phyloP scores from a whole-genome alignment of 2,329 filamentous ascomycete genomes.

The Ambrosiella cleistominuta region DNA sequence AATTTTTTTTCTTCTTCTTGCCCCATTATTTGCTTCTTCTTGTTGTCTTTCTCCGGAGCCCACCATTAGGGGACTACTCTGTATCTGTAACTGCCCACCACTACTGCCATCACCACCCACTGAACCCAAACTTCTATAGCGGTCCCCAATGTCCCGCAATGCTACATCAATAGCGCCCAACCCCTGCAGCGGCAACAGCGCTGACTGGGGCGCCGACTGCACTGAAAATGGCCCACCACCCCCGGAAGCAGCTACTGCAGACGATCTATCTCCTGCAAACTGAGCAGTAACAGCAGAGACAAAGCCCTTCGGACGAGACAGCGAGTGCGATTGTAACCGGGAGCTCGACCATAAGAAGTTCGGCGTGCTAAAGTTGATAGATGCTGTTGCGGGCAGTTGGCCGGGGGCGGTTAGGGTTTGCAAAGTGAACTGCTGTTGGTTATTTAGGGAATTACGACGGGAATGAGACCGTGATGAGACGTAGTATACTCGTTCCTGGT shows the following conservation, averaged over 20 bases:
- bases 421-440: not conserved
- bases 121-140: not conserved
- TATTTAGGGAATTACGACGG: slow-evolving; percentile 8
- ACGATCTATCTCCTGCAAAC: not conserved
- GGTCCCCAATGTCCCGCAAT: not conserved
- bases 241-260: not conserved
- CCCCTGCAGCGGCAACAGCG: not conserved
- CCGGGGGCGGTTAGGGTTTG: too few species aligned
- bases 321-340: slow-evolving; percentile 8
- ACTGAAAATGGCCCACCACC: not conserved
- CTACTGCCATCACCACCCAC: not conserved
- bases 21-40: not conserved
- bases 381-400: not conserved
- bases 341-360: not conserved
- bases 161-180: not conserved
- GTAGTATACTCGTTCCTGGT: not conserved
- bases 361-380: not conserved
- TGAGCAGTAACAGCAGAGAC: not conserved
- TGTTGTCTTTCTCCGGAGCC: not conserved
- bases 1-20: not conserved
- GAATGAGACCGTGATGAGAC: slow-evolving; percentile 8
- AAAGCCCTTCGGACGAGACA: slow-evolving; percentile 7
- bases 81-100: not conserved
- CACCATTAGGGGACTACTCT: not conserved
- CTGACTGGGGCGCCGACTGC: not conserved